Evolutionary conservation across 176 grass and related monocot species (phyloP).

Genomic region (Oryza meyeriana): DNA sequence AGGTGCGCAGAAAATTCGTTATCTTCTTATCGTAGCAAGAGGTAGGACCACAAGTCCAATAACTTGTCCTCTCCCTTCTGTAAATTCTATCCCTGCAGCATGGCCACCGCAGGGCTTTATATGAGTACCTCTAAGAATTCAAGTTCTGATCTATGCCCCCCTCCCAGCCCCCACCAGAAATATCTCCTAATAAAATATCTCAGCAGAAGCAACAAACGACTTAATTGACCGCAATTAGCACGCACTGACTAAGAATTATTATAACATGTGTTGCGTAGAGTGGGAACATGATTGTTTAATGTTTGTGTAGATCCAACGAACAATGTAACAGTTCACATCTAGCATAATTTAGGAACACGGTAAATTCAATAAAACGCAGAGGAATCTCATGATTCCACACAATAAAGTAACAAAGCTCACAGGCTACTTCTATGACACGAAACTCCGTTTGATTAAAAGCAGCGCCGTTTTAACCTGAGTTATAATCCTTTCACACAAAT

Average conservation of each 20-base stretch:
- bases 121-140: slow-evolving; percentile 20
- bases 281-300: slow-evolving; percentile 33
- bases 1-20: slow-evolving; percentile 3
- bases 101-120: slow-evolving; percentile 9
- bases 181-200: slow-evolving; percentile 9
- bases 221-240: background rate
- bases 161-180: slow-evolving; percentile 34
- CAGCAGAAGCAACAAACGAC: background rate
- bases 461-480: background rate
- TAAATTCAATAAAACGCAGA: background rate
- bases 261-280: slow-evolving; percentile 27
- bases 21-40: background rate
- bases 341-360: background rate
- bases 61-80: background rate
- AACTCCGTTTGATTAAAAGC: background rate
- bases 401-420: slow-evolving; percentile 4
- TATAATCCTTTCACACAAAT: background rate
- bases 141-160: slow-evolving; percentile 14
- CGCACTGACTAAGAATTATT: slow-evolving; percentile 22
- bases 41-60: slow-evolving; percentile 27
- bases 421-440: background rate
- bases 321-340: background rate
- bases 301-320: slow-evolving; percentile 15
- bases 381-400: background rate
- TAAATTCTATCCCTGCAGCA: slow-evolving; percentile 21